phyloP scores from a whole-genome alignment of 495 filamentous ascomycete genomes.

The Penicillium nucicola region DNA sequence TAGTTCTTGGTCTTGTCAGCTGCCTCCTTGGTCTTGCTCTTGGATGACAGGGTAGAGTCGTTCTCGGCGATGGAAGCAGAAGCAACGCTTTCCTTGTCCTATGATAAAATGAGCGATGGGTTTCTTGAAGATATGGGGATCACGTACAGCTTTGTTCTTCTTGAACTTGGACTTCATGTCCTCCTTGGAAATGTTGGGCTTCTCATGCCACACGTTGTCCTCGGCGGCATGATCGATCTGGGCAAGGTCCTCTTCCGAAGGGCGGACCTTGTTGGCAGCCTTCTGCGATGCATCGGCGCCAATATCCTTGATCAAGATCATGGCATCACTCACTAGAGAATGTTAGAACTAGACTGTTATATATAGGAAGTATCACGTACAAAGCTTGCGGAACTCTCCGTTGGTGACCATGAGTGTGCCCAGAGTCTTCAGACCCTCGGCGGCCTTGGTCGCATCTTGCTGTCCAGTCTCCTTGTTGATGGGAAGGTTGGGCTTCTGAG shows the following conservation, averaged over 20 bases:
- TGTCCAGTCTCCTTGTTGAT: constrained; percentile 70
- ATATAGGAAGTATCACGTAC: constrained; percentile 45
- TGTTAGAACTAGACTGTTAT: constrained; percentile 19
- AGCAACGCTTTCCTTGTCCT: constrained; percentile 18
- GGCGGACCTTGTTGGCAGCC: constrained; percentile 74
- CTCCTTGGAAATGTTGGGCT: constrained; percentile 71
- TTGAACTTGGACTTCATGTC: constrained; percentile 66
- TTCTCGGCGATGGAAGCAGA: constrained; percentile 7
- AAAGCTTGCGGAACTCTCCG: constrained; percentile 91
- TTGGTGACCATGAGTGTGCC: constrained; percentile 92
- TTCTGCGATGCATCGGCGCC: constrained; percentile 85
- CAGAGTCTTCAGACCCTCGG: constrained; percentile 84
- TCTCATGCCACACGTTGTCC: constrained; percentile 92
- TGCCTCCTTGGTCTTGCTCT: constrained; percentile 25
- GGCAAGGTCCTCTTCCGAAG: constrained; percentile 68
- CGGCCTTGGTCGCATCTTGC: constrained; percentile 75
- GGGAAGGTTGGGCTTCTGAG: constrained; percentile 58
- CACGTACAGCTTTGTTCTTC: constrained; percentile 56
- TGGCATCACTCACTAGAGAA: constrained; percentile 75
- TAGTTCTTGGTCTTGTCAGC: constrained; percentile 63
- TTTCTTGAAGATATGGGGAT: not conserved
- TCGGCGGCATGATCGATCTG: constrained; percentile 81
- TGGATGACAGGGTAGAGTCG: constrained; percentile 15
- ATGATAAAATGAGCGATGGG: constrained; percentile 6
- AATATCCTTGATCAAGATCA: constrained; percentile 78